These are phyloP conservation scores for Phytophthora ohioensis DNA, from an alignment of 352 stramenopile genomes.

Conservation along the genomic window DNA sequence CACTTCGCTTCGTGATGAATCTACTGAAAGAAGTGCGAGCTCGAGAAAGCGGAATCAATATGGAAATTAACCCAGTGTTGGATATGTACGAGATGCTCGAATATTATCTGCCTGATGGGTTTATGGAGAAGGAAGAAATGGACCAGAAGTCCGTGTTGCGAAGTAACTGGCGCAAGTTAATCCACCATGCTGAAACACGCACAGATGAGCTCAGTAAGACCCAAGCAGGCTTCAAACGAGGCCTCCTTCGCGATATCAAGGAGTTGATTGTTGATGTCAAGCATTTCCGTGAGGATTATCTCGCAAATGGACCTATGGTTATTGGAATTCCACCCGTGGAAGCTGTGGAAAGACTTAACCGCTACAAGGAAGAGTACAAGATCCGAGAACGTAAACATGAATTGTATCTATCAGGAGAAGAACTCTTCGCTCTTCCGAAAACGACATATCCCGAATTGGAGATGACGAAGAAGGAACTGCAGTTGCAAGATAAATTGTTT, in stretches of 20 bases:
- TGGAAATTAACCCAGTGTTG: conserved; percentile 98
- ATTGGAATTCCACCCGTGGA: conserved; percentile 96
- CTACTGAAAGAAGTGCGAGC: conserved; percentile 97
- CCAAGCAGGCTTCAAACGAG: conserved; percentile 96
- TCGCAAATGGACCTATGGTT: conserved; percentile 97
- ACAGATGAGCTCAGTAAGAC: conserved; percentile 97
- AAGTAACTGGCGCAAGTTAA: conserved; percentile 97
- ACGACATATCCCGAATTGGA: conserved; percentile 97
- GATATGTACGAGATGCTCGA: conserved; percentile 99
- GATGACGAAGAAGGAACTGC: conserved; percentile 97
- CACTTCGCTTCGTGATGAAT: conserved; percentile 98
- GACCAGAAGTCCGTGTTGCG: conserved; percentile 98
- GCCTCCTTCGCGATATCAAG: conserved; percentile 96
- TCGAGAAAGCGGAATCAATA: conserved; percentile 97
- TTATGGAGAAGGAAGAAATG: conserved; percentile 99
- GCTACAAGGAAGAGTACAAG: conserved; percentile 98
- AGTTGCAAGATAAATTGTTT: conserved; percentile 95
- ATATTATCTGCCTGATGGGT: conserved; percentile 93
- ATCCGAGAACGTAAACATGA: conserved; percentile 98
- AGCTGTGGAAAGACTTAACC: conserved; percentile 96
- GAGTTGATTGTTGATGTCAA: conserved; percentile 97
- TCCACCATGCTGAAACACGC: conserved; percentile 94
- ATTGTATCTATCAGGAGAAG: conserved; percentile 96
- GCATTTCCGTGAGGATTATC: conserved; percentile 96
- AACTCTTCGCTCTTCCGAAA: conserved; percentile 96